Conservation (phyloP, 495 filamentous ascomycete species). For the Podospora tetraspora region DNA sequence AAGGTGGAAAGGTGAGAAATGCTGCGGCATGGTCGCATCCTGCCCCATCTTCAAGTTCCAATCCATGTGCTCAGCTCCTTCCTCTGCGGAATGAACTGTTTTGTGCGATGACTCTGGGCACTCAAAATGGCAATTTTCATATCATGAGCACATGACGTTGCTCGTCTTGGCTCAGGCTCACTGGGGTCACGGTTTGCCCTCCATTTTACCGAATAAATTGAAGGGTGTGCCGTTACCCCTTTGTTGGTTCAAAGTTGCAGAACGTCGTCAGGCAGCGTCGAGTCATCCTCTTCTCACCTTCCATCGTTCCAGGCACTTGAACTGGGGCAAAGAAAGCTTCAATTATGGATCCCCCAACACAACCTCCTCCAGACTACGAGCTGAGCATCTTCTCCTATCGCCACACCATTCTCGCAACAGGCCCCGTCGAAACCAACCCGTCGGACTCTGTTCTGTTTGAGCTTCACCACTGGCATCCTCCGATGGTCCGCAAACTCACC, state of each 20-base stretch:
- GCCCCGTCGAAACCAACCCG: background rate
- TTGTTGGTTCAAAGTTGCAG: too few species aligned
- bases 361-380: background rate
- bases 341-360: background rate
- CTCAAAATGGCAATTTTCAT: background rate
- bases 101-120: background rate
- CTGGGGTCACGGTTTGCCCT: too few species aligned
- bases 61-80: background rate
- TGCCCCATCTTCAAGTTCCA: background rate
- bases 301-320: too few species aligned
- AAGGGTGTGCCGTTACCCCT: too few species aligned
- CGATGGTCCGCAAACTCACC: too few species aligned
- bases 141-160: background rate
- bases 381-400: background rate
- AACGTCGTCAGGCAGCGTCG: too few species aligned
- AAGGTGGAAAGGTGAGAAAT: background rate
- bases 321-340: background rate
- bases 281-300: too few species aligned
- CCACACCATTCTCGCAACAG: background rate
- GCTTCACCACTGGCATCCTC: too few species aligned
- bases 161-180: background rate
- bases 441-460: too few species aligned
- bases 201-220: too few species aligned
- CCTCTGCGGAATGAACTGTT: background rate
- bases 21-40: background rate